phyloP scores from a whole-genome alignment of 225 moss, liverwort and hornwort genomes.

The Antitrichia curtipendula region DNA sequence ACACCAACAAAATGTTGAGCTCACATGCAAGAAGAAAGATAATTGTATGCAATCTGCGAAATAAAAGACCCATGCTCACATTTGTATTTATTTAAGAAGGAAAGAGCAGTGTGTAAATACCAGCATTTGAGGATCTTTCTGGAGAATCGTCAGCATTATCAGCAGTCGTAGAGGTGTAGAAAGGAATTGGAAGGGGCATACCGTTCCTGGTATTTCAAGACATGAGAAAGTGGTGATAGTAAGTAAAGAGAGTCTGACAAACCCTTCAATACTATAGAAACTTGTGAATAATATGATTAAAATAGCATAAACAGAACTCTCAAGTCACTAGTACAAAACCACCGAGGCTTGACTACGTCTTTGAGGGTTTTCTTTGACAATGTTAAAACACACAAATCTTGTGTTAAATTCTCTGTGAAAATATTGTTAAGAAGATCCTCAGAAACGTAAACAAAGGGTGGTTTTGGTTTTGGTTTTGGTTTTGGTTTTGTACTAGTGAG shows the following conservation, averaged over 20 bases:
- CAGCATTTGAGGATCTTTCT: neutral
- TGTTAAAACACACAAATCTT: neutral
- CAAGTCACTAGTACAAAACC: neutral
- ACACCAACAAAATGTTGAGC: neutral
- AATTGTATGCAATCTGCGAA: neutral
- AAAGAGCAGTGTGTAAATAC: neutral
- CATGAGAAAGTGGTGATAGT: neutral
- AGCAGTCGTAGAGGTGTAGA: neutral
- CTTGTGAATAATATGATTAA: neutral
- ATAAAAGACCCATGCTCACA: neutral
- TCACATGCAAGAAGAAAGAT: neutral
- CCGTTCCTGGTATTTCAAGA: neutral
- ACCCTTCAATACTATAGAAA: neutral
- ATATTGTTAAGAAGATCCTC: neutral
- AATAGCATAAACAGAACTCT: neutral
- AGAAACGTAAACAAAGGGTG: neutral
- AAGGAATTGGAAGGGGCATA: conserved; percentile 16
- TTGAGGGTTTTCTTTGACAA: neutral
- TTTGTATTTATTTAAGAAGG: neutral
- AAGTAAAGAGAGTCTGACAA: neutral
- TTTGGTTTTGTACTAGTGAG: neutral
- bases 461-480: too few species aligned
- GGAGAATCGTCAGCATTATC: too few species aligned
- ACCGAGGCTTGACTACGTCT: too few species aligned
- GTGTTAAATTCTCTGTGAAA: too few species aligned